These are phyloP conservation scores for Dactylis glomerata DNA, from an alignment of 176 grass and related monocot species.

Conservation along the genomic window DNA sequence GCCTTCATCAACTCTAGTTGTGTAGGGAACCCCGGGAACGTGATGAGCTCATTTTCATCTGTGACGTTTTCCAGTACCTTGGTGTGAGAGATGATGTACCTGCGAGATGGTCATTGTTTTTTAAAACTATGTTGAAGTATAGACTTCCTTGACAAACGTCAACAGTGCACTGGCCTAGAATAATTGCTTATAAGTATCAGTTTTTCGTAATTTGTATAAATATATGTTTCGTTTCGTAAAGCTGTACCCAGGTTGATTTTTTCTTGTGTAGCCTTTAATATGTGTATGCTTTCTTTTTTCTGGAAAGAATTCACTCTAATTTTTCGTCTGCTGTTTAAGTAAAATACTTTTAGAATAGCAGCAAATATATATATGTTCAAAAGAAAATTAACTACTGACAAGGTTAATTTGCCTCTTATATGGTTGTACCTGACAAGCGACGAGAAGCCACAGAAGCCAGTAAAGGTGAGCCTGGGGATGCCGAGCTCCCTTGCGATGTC, in stretches of 20 bases:
- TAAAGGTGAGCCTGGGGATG: constrained; percentile 53
- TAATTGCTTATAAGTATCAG: not conserved
- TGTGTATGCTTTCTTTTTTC: not conserved
- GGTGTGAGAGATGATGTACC: constrained; percentile 26
- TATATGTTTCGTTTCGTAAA: too few relatives aligned
- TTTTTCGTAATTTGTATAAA: too few relatives aligned
- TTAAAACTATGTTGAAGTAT: not conserved
- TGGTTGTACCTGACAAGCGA: constrained; percentile 49
- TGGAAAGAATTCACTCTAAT: not conserved
- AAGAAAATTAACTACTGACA: not conserved
- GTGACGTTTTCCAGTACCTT: constrained; percentile 30
- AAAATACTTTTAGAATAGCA: not conserved
- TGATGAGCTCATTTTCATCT: constrained; percentile 46
- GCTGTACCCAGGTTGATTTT: not conserved
- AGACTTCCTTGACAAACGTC: not conserved
- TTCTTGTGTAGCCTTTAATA: not conserved
- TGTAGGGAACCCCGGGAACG: constrained; percentile 43
- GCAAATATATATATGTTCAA: not conserved
- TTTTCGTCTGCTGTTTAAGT: not conserved
- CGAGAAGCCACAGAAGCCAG: constrained; percentile 42
- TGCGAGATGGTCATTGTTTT: not conserved
- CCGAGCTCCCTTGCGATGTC: constrained; percentile 56
- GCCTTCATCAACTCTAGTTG: constrained; percentile 44
- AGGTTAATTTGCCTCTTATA: not conserved
- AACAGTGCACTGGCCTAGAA: not conserved